Percentiles rank a stretch among this genome's conserved stretches.
phyloP scores from a whole-genome alignment of 129 eudicot species.

The Centaurea solstitialis region DNA sequence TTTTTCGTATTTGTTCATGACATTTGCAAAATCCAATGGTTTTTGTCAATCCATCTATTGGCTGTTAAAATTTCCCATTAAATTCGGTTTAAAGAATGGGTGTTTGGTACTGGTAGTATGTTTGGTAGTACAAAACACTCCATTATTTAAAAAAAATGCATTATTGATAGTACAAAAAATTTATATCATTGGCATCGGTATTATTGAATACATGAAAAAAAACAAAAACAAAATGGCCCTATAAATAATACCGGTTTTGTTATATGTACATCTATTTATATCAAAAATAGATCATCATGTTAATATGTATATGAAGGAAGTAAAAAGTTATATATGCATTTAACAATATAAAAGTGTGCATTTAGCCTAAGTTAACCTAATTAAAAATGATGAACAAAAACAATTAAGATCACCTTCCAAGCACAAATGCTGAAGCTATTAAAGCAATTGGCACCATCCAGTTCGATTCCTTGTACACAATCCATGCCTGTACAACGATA shows the following conservation, averaged over 20 bases:
- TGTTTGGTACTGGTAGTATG: too few relatives aligned
- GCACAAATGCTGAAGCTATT: slow-evolving; percentile 47
- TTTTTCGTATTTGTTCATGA: background rate
- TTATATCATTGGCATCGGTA: too few relatives aligned
- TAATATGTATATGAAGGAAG: background rate
- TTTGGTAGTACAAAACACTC: too few relatives aligned
- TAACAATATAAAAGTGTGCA: background rate
- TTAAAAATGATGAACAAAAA: background rate
- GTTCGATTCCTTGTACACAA: slow-evolving; percentile 60
- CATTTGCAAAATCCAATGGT: background rate
- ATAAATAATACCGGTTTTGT: background rate
- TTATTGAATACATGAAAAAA: too few relatives aligned
- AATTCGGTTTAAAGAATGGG: too few relatives aligned
- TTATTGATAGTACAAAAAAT: background rate
- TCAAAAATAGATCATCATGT: background rate
- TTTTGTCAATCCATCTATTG: background rate
- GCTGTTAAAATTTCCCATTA: background rate
- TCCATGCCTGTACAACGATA: slow-evolving; percentile 49
- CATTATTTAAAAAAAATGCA: too few relatives aligned
- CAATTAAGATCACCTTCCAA: slow-evolving; percentile 56
- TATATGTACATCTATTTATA: too few relatives aligned
- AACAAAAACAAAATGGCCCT: background rate
- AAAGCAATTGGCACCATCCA: slow-evolving; percentile 48
- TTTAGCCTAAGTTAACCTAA: background rate
- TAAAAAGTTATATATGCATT: too few relatives aligned